Percentiles rank a stretch among this genome's conserved stretches.
These are phyloP conservation scores for Coprinopsis strossmayeri DNA, from an alignment of 768 basidiomycete species.

Conservation along the genomic window DNA sequence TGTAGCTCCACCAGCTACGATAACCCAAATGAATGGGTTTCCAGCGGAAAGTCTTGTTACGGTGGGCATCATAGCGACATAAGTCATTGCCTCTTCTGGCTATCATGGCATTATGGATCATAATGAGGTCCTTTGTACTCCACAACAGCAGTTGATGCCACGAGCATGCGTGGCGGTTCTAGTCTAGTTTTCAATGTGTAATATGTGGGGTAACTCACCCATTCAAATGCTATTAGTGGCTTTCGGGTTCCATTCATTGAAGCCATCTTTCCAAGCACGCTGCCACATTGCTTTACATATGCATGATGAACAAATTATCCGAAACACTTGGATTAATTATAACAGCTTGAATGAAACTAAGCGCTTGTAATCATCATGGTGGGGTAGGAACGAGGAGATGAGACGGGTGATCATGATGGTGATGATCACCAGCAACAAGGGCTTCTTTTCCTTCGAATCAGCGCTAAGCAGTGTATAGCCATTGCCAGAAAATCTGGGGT, in stretches of 20 bases:
- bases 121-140: too few relatives aligned
- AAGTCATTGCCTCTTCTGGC: too few relatives aligned
- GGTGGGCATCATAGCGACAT: too few relatives aligned
- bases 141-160: too few relatives aligned
- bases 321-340: background rate
- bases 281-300: background rate
- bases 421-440: background rate
- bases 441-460: background rate
- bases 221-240: too few relatives aligned
- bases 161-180: too few relatives aligned
- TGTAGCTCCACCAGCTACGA: background rate
- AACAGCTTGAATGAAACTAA: background rate
- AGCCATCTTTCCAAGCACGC: background rate
- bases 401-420: background rate
- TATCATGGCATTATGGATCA: too few relatives aligned
- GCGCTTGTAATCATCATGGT: background rate
- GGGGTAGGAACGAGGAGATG: constrained; percentile 4
- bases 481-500: constrained; percentile 3
- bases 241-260: too few relatives aligned
- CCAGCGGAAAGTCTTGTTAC: too few relatives aligned
- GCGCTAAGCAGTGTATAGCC: background rate
- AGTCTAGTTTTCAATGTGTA: too few relatives aligned
- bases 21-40: too few relatives aligned
- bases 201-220: too few relatives aligned
- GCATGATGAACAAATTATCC: background rate